Conservation (phyloP, 805 yeast species). For the Sugiyamaella mastotermitis region DNA sequence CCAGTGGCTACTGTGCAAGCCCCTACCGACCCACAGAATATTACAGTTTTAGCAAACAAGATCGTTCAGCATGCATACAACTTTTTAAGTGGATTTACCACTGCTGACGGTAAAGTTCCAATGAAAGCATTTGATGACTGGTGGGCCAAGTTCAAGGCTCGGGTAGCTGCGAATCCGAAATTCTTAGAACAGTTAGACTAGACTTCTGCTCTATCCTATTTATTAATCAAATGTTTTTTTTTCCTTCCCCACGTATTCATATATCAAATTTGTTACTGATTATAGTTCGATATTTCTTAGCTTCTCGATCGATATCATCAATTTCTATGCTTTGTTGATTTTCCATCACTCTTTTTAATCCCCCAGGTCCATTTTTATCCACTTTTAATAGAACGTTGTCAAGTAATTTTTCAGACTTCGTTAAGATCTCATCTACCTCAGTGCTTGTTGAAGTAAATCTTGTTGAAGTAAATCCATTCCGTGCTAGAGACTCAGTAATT, state of each 20-base stretch:
- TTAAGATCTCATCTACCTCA: no score
- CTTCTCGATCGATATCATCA: background rate
- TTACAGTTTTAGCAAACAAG: constrained; percentile 70
- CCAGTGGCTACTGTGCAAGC: constrained; percentile 22
- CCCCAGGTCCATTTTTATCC: background rate
- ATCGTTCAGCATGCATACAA: constrained; percentile 92
- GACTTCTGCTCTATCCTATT: background rate
- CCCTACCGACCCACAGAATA: constrained; percentile 35
- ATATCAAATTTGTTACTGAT: background rate
- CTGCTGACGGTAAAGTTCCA: constrained; percentile 71
- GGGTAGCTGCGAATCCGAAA: constrained; percentile 73
- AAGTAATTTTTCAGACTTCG: no score
- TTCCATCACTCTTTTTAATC: background rate
- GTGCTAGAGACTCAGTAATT: no score
- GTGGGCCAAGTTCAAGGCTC: constrained; percentile 84
- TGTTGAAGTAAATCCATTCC: no score
- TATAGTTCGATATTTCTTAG: background rate
- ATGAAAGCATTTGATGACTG: constrained; percentile 85
- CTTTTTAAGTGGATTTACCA: constrained; percentile 82
- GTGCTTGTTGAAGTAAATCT: no score
- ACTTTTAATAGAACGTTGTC: background rate
- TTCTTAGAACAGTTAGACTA: constrained; percentile 52
- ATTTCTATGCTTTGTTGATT: background rate
- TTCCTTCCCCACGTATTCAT: no score
- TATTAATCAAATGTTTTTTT: no score